A percentile compares a stretch with the other conserved stretches of the same genome.
These are phyloP conservation scores for Caloboletus inedulis DNA, from an alignment of 1,284 basidiomycete species.

Conservation along the genomic window DNA sequence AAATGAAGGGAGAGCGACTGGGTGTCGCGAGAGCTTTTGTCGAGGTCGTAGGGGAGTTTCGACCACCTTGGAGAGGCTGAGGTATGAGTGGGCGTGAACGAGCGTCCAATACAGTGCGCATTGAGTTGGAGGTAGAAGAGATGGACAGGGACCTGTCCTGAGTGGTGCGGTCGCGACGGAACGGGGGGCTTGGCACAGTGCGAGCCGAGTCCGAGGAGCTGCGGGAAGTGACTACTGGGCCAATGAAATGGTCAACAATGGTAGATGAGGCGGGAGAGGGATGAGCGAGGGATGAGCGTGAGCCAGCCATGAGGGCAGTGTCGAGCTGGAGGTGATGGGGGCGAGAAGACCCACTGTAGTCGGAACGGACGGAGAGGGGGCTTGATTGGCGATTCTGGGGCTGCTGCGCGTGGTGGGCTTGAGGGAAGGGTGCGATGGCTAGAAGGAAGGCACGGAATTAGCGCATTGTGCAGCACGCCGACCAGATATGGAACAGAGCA, in stretches of 20 bases:
- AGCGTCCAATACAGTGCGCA: conserved; percentile 37
- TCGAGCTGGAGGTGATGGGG: conserved; percentile 49
- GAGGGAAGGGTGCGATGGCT: conserved; percentile 29
- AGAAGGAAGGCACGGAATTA: conserved; percentile 26
- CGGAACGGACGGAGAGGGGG: conserved; percentile 33
- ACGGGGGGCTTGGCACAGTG: conserved; percentile 42
- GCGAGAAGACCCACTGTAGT: conserved; percentile 30
- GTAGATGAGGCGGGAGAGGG: conserved; percentile 56
- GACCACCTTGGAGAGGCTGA: conserved; percentile 35
- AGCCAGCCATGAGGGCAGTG: conserved; percentile 37
- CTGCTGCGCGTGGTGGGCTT: conserved; percentile 22
- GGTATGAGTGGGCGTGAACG: conserved; percentile 39
- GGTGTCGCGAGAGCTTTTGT: conserved; percentile 35
- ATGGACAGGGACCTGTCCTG: conserved; percentile 75
- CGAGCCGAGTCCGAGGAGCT: conserved; percentile 57
- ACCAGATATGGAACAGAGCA: conserved; percentile 29
- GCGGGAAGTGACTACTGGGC: conserved; percentile 32
- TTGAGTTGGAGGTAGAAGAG: conserved; percentile 54
- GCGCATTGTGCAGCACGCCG: conserved; percentile 26
- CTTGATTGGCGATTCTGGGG: conserved; percentile 35
- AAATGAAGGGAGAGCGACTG: conserved; percentile 71
- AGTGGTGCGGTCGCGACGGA: conserved; percentile 52
- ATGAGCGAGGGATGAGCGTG: conserved; percentile 41
- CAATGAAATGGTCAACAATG: conserved; percentile 42
- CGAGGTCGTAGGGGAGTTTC: conserved; percentile 50